phyloP scores from a whole-genome alignment of 192 early-diverging fungal genomes.

The Blastocladiella britannica region DNA sequence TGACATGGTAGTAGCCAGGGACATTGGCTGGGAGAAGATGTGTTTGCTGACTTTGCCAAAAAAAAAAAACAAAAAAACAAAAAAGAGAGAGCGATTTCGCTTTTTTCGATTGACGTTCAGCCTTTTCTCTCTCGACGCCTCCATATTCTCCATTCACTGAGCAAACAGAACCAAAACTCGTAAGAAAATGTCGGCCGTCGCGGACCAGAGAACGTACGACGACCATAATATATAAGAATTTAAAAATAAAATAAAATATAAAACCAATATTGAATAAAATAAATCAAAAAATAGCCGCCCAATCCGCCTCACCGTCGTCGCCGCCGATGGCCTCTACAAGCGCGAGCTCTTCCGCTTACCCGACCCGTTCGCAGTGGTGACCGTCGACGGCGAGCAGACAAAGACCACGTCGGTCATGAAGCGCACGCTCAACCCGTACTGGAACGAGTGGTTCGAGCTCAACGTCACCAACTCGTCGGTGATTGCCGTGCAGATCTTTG shows the following conservation, averaged over 20 bases:
- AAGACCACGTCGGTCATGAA: slow-evolving; percentile 71
- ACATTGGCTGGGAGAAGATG: no score
- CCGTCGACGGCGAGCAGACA: slow-evolving; percentile 87
- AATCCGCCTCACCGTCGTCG: no score
- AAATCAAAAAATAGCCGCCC: no score
- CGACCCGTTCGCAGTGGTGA: slow-evolving; percentile 90
- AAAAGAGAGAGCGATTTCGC: not conserved
- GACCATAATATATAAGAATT: slow-evolving; percentile 5
- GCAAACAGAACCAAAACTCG: not conserved
- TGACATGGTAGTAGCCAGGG: no score
- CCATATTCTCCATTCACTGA: slow-evolving; percentile 1
- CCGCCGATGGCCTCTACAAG: slow-evolving; percentile 77
- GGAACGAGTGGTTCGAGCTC: slow-evolving; percentile 81
- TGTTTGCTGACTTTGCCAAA: slow-evolving; percentile 1
- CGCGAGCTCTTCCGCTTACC: slow-evolving; percentile 77
- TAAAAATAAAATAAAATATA: slow-evolving; percentile 7
- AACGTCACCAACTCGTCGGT: slow-evolving; percentile 51
- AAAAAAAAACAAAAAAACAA: not conserved
- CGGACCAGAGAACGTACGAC: slow-evolving; percentile 12
- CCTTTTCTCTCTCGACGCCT: no score
- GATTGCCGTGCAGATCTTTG: slow-evolving; percentile 88
- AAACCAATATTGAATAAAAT: not conserved
- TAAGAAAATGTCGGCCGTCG: slow-evolving; percentile 7
- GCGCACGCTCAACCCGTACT: slow-evolving; percentile 83
- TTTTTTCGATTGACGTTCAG: no score